These are phyloP conservation scores for Nothophytophthora sp. DNA, from an alignment of 352 stramenopile species.

Conservation along the genomic window DNA sequence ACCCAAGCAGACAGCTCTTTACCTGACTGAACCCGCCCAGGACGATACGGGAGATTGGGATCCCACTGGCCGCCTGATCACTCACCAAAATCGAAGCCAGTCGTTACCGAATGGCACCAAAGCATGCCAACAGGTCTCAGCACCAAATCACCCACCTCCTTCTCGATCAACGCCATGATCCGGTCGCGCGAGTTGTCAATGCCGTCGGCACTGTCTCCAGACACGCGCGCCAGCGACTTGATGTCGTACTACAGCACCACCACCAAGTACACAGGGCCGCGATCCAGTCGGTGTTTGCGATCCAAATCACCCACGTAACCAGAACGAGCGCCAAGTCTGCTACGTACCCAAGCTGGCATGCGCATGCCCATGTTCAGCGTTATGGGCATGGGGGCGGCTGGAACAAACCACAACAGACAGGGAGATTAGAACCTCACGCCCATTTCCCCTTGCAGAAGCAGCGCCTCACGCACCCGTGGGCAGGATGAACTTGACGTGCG, in stretches of 20 bases:
- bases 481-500: conserved; percentile 80
- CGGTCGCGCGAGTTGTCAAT: conserved; percentile 84
- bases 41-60: conserved; percentile 91
- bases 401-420: neutral
- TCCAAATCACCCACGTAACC: neutral
- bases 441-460: no score
- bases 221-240: conserved; percentile 83
- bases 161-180: conserved; percentile 84
- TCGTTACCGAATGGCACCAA: neutral
- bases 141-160: conserved; percentile 33
- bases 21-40: conserved; percentile 95
- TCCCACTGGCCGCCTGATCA: conserved; percentile 43
- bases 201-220: conserved; percentile 86
- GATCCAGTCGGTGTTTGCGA: neutral
- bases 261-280: neutral
- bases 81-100: neutral
- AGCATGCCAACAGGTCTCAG: neutral
- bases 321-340: neutral
- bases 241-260: conserved; percentile 88
- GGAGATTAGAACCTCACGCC: neutral
- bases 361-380: conserved; percentile 95
- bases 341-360: conserved; percentile 91
- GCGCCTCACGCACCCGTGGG: conserved; percentile 65
- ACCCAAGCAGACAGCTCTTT: no score
- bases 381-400: conserved; percentile 88